These are phyloP conservation scores for Oidiodendron maius DNA, from an alignment of 495 filamentous ascomycete genomes.

Conservation along the genomic window DNA sequence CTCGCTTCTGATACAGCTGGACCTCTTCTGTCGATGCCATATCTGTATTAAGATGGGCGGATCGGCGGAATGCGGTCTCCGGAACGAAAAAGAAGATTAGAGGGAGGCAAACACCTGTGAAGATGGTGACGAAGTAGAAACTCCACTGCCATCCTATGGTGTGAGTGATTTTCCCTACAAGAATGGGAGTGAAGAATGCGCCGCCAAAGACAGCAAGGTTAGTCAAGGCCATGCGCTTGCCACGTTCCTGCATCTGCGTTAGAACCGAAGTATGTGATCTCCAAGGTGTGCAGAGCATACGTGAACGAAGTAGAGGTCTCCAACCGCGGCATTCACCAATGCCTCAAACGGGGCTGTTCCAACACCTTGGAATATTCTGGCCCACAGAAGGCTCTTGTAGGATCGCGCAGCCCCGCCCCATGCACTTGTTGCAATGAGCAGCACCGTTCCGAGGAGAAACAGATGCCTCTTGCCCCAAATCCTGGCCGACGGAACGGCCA, in stretches of 20 bases:
- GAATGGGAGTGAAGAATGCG: conserved; percentile 84
- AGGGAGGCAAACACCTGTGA: conserved; percentile 56
- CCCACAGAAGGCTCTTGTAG: conserved; percentile 66
- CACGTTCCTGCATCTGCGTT: conserved; percentile 35
- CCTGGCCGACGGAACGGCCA: conserved; percentile 82
- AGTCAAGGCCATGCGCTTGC: conserved; percentile 82
- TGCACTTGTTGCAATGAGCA: conserved; percentile 63
- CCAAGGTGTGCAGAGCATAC: no score
- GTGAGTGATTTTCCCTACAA: conserved; percentile 79
- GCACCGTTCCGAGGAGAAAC: conserved; percentile 71
- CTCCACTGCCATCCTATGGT: conserved; percentile 73
- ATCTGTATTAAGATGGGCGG: conserved; percentile 35
- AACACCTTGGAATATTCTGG: conserved; percentile 70
- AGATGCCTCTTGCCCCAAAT: conserved; percentile 90
- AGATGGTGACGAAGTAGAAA: conserved; percentile 72
- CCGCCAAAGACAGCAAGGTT: conserved; percentile 89
- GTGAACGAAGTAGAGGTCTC: conserved; percentile 74
- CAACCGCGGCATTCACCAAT: conserved; percentile 70
- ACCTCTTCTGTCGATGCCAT: conserved; percentile 22
- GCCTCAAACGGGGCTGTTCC: conserved; percentile 73
- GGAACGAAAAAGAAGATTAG: conserved; percentile 73
- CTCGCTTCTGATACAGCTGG: neutral
- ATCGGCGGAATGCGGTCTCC: conserved; percentile 73
- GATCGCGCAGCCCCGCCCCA: conserved; percentile 71
- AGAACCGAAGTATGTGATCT: neutral